phyloP scores from a whole-genome alignment of 306 rosid genomes.

The Gastrolobium bilobum region DNA sequence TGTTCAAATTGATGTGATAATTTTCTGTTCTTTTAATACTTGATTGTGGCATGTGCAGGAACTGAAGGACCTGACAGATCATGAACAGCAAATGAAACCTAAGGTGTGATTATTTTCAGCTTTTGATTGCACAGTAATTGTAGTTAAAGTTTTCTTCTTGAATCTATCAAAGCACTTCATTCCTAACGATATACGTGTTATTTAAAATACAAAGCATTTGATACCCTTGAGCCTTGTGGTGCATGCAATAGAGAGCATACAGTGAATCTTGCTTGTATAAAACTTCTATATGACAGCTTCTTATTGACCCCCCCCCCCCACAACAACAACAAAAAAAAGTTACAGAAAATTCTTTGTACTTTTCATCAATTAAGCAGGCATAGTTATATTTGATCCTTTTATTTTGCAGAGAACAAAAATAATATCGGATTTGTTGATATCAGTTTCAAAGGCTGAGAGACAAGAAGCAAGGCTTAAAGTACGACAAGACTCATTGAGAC shows the following conservation, averaged over 20 bases:
- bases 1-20: conserved; percentile 34
- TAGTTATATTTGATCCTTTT: conserved; percentile 45
- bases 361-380: conserved; percentile 27
- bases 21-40: conserved; percentile 47
- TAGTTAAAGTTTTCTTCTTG: conserved; percentile 26
- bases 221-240: not conserved
- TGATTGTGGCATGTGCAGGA: conserved; percentile 71
- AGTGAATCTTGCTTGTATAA: not conserved
- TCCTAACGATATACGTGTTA: not conserved
- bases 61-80: conserved; percentile 80
- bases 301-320: not conserved
- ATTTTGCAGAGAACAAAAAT: conserved; percentile 87
- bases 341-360: conserved; percentile 11
- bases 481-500: conserved; percentile 95
- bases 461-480: conserved; percentile 98
- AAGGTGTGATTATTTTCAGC: conserved; percentile 69
- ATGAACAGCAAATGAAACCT: conserved; percentile 90
- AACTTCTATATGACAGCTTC: conserved; percentile 13
- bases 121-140: conserved; percentile 19
- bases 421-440: conserved; percentile 93
- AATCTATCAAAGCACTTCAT: conserved; percentile 21
- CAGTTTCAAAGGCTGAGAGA: conserved; percentile 96
- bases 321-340: not conserved
- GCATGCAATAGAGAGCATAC: conserved; percentile 17
- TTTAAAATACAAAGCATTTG: conserved; percentile 30